phyloP scores from a whole-genome alignment of 1,284 basidiomycete species.

The Apiotrichum veenhuisii region DNA sequence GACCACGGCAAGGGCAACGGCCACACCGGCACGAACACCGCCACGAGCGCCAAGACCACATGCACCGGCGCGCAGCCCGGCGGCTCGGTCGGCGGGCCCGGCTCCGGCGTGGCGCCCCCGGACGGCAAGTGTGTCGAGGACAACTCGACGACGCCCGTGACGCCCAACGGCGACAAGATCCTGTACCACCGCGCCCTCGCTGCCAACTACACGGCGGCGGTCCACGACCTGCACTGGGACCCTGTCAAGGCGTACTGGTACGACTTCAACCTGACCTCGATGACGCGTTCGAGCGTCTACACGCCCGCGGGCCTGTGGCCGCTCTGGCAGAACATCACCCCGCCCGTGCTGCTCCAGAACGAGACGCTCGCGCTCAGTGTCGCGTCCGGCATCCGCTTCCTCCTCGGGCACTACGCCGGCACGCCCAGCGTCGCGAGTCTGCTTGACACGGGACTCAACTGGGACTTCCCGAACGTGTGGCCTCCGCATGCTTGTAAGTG shows the following conservation, averaged over 20 bases:
- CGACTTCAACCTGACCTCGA: slow-evolving; percentile 60
- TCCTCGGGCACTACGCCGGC: slow-evolving; percentile 79
- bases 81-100: not conserved
- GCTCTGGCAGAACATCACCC: slow-evolving; percentile 79
- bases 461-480: slow-evolving; percentile 56
- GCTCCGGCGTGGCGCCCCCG: not conserved
- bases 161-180: slow-evolving; percentile 30
- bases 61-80: not conserved
- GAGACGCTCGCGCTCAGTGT: slow-evolving; percentile 60
- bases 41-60: not conserved
- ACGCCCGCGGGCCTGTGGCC: slow-evolving; percentile 76
- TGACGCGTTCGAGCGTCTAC: slow-evolving; percentile 62
- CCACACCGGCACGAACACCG: not conserved
- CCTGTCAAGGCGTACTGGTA: slow-evolving; percentile 76
- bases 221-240: slow-evolving; percentile 87
- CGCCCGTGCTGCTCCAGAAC: slow-evolving; percentile 61
- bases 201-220: slow-evolving; percentile 59
- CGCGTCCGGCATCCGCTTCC: slow-evolving; percentile 69
- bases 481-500: slow-evolving; percentile 69
- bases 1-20: not conserved
- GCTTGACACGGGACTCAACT: slow-evolving; percentile 72
- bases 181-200: slow-evolving; percentile 61
- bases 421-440: slow-evolving; percentile 65
- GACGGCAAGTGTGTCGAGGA: not conserved
- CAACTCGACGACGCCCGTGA: slow-evolving; percentile 3